Evolutionary conservation across 352 stramenopile species (phyloP).

Genomic region (Phytophthora brassicae): DNA sequence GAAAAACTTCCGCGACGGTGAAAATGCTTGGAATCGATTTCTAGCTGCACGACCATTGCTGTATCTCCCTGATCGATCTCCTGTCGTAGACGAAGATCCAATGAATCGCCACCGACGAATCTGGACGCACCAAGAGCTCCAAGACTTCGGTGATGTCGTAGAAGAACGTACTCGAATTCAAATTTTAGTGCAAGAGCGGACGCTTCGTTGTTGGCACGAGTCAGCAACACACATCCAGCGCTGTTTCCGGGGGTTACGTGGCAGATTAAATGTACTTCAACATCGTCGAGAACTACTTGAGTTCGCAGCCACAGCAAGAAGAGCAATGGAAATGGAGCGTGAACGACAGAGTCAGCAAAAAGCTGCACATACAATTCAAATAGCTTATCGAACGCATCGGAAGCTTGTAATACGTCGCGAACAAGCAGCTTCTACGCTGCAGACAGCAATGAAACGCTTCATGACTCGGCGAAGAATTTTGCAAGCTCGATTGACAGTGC

Average conservation of each 20-base stretch:
- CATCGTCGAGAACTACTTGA: conserved; percentile 32
- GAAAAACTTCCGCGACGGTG: conserved; percentile 21
- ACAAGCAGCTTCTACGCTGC: conserved; percentile 34
- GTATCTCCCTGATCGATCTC: conserved; percentile 49
- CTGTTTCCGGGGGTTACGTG: conserved; percentile 38
- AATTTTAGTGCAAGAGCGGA: conserved; percentile 38
- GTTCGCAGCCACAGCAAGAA: conserved; percentile 25
- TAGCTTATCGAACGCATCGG: conserved; percentile 30
- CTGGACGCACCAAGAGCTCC: conserved; percentile 50
- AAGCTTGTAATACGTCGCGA: conserved; percentile 23
- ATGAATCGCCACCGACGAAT: conserved; percentile 38
- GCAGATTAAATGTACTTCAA: conserved; percentile 33
- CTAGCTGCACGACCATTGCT: conserved; percentile 31
- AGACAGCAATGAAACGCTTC: conserved; percentile 31
- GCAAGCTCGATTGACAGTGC: conserved; percentile 31
- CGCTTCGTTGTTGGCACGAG: conserved; percentile 41
- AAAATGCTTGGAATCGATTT: conserved; percentile 41
- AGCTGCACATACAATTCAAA: conserved; percentile 41
- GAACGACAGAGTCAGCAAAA: conserved; percentile 22
- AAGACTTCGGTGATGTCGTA: conserved; percentile 40
- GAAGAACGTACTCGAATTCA: conserved; percentile 37
- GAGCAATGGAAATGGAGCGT: conserved; percentile 22
- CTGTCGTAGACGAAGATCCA: conserved; percentile 44
- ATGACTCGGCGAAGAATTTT: conserved; percentile 36
- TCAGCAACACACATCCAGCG: conserved; percentile 45